phyloP scores from a whole-genome alignment of 257 asterid genomes.

The Salvia splendens region DNA sequence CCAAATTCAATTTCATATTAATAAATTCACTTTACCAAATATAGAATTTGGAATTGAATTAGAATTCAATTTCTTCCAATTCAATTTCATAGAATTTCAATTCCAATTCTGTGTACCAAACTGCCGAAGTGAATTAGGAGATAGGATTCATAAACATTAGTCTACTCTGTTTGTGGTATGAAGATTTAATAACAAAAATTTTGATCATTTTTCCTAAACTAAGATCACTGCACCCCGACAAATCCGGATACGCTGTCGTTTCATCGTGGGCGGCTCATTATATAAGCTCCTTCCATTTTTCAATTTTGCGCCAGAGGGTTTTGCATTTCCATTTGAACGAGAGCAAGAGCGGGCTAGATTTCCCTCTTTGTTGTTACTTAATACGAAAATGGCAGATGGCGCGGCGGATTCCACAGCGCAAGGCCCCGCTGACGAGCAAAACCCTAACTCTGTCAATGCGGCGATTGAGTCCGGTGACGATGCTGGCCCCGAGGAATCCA shows the following conservation, averaged over 20 bases:
- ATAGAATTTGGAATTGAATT: too few relatives aligned
- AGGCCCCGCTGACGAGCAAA: conserved; percentile 36
- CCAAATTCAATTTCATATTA: too few relatives aligned
- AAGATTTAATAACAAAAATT: too few relatives aligned
- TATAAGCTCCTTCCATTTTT: conserved; percentile 14
- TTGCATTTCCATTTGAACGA: conserved; percentile 27
- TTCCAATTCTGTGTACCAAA: too few relatives aligned
- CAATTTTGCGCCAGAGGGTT: conserved; percentile 40
- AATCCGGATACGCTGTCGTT: conserved; percentile 25
- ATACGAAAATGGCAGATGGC: conserved; percentile 62
- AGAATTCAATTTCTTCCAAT: too few relatives aligned
- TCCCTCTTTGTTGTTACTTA: neutral
- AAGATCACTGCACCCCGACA: too few relatives aligned
- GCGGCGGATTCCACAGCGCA: conserved; percentile 39
- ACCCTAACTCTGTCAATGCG: conserved; percentile 66
- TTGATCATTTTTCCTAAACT: too few relatives aligned
- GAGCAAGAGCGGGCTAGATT: conserved; percentile 7
- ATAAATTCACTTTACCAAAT: too few relatives aligned
- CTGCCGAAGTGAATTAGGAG: too few relatives aligned
- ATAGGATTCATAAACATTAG: too few relatives aligned
- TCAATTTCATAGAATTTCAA: too few relatives aligned
- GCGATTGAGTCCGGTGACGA: conserved; percentile 46
- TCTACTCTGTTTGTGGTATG: too few relatives aligned
- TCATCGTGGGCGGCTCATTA: neutral
- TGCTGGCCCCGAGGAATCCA: conserved; percentile 56